Percentiles rank a stretch among this genome's conserved stretches.
These are phyloP conservation scores for Penicillium sp. DNA, from an alignment of 2,329 filamentous ascomycete genomes.

Conservation along the genomic window DNA sequence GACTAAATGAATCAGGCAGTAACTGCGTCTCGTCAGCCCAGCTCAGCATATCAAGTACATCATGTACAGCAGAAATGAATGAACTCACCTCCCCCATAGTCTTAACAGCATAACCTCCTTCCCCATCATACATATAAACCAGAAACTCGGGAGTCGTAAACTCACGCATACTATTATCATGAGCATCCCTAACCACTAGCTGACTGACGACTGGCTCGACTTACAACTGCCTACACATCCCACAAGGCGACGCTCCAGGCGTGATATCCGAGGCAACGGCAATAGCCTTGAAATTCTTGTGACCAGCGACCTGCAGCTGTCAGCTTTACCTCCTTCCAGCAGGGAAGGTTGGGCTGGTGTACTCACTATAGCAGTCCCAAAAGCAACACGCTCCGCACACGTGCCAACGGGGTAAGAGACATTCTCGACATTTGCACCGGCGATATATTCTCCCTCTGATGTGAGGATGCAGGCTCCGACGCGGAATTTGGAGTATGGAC, in stretches of 20 bases:
- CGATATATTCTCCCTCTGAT: slow-evolving; percentile 59
- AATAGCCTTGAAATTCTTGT: slow-evolving; percentile 71
- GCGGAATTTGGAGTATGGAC: slow-evolving; percentile 87
- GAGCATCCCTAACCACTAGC: not conserved
- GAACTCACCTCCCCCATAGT: slow-evolving; percentile 45
- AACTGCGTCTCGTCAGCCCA: slow-evolving; percentile 51
- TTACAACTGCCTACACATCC: slow-evolving; percentile 93
- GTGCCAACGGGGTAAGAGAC: slow-evolving; percentile 92
- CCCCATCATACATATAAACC: slow-evolving; percentile 90
- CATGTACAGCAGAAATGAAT: not conserved
- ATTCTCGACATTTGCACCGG: slow-evolving; percentile 91
- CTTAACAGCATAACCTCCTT: slow-evolving; percentile 61
- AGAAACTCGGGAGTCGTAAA: slow-evolving; percentile 72
- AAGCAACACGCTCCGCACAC: slow-evolving; percentile 89
- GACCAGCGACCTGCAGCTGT: slow-evolving; percentile 52
- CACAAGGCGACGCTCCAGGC: slow-evolving; percentile 74
- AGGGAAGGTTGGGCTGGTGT: too few species aligned
- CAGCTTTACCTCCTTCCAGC: too few species aligned
- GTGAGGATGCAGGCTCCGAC: slow-evolving; percentile 83
- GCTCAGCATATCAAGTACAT: not conserved
- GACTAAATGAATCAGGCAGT: slow-evolving; percentile 70
- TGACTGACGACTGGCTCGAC: slow-evolving; percentile 17
- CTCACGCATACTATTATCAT: slow-evolving; percentile 65
- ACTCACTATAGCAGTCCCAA: slow-evolving; percentile 73
- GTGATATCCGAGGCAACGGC: slow-evolving; percentile 82